Percentiles rank a stretch among this genome's conserved stretches.
phyloP scores from a whole-genome alignment of 305 asterid species.

The Ilex paraguariensis region DNA sequence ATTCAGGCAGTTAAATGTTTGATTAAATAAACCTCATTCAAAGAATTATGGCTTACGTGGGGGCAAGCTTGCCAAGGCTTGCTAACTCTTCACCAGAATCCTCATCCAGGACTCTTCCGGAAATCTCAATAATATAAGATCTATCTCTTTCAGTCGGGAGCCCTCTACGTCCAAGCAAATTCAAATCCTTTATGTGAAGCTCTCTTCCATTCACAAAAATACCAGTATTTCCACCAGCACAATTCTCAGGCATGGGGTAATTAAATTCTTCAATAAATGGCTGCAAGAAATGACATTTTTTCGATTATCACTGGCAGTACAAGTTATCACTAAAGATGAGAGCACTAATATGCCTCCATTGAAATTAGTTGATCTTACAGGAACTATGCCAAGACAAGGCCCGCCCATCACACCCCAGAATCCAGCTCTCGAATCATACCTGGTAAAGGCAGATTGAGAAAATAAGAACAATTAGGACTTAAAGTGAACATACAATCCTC shows the following conservation, averaged over 20 bases:
- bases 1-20: neutral
- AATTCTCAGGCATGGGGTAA: conserved; percentile 64
- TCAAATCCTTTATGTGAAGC: conserved; percentile 62
- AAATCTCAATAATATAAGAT: conserved; percentile 76
- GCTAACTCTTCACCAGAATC: conserved; percentile 77
- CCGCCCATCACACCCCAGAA: conserved; percentile 92
- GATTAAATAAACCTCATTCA: neutral
- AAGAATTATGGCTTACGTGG: conserved; percentile 48
- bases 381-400: conserved; percentile 85
- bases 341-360: neutral
- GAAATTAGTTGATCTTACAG: conserved; percentile 42
- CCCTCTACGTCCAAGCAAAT: conserved; percentile 63
- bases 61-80: conserved; percentile 91
- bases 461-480: conserved; percentile 9
- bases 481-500: no score
- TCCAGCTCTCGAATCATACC: conserved; percentile 96
- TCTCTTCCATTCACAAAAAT: conserved; percentile 77
- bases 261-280: conserved; percentile 81
- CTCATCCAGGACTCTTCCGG: conserved; percentile 78
- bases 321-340: no score
- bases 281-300: conserved; percentile 36
- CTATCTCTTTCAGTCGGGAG: conserved; percentile 52
- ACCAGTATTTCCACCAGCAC: conserved; percentile 69
- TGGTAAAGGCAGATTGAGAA: conserved; percentile 21
- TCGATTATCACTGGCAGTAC: no score